Conservation (phyloP, 2,329 filamentous ascomycete genomes). For the Lasiodiplodia theobromae region DNA sequence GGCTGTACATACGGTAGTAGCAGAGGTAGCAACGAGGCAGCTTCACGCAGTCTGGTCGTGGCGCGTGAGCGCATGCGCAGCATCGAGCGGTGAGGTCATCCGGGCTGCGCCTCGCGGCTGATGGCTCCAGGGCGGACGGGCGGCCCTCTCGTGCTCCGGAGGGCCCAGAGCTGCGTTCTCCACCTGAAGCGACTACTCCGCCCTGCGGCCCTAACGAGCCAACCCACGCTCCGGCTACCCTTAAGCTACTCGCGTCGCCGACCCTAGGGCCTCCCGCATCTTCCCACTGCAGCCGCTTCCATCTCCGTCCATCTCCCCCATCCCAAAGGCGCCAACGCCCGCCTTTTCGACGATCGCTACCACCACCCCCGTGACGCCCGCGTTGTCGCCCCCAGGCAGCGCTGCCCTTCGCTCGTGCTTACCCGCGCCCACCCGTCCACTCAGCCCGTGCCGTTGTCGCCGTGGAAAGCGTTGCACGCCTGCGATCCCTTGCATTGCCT, state of each 20-base stretch:
- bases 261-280: constrained; percentile 24
- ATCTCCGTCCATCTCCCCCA: constrained; percentile 20
- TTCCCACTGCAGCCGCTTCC: constrained; percentile 23
- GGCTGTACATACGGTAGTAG: neutral
- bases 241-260: constrained; percentile 24
- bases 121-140: neutral
- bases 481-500: constrained; percentile 30
- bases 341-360: constrained; percentile 29
- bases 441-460: constrained; percentile 5
- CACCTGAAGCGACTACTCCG: constrained; percentile 3
- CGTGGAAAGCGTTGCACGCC: constrained; percentile 6
- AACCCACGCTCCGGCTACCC: constrained; percentile 19
- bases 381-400: constrained; percentile 6
- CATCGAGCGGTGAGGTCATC: constrained; percentile 17
- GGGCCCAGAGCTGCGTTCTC: constrained; percentile 11
- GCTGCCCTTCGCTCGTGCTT: constrained; percentile 22
- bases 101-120: constrained; percentile 14
- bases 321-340: constrained; percentile 17
- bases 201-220: constrained; percentile 2
- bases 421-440: neutral
- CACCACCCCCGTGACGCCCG: constrained; percentile 11
- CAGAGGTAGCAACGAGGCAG: neutral
- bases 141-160: neutral
- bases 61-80: neutral
- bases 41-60: neutral